Evolutionary conservation across 148 eudicot species (phyloP).

Genomic region (Rhododendron williamsianum): DNA sequence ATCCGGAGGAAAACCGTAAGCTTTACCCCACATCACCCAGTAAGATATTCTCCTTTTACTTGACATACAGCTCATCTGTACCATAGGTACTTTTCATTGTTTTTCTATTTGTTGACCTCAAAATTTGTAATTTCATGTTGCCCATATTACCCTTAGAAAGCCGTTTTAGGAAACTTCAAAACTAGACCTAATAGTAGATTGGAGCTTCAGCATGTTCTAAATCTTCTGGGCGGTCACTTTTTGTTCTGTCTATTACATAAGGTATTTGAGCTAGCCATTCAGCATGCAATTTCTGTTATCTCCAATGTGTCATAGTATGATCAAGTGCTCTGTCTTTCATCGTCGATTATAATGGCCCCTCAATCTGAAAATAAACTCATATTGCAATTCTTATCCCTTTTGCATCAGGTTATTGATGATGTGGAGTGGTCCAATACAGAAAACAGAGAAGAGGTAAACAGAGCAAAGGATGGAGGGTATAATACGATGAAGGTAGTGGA

Average conservation of each 20-base stretch:
- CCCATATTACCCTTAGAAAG: not conserved
- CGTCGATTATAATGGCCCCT: not conserved
- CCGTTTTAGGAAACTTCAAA: not conserved
- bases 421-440: slow-evolving; percentile 19
- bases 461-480: slow-evolving; percentile 20
- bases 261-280: not conserved
- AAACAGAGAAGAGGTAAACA: slow-evolving; percentile 6
- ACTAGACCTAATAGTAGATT: not conserved
- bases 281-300: not conserved
- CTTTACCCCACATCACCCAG: slow-evolving; percentile 7
- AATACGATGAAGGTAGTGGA: slow-evolving; percentile 23
- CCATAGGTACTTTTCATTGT: not conserved
- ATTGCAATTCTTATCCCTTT: not conserved
- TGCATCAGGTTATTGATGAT: slow-evolving; percentile 26
- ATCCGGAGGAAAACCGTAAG: slow-evolving; percentile 12
- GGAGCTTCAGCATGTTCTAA: not conserved
- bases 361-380: not conserved
- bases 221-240: not conserved
- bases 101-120: not conserved
- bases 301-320: not conserved
- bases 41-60: slow-evolving; percentile 15
- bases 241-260: not conserved
- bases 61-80: not conserved
- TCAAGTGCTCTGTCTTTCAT: not conserved
- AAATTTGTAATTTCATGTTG: not conserved